A percentile compares a stretch with the other conserved stretches of the same genome.
These are phyloP conservation scores for Austroboletus rostrupii DNA, from an alignment of 1,284 basidiomycete species.

Conservation along the genomic window DNA sequence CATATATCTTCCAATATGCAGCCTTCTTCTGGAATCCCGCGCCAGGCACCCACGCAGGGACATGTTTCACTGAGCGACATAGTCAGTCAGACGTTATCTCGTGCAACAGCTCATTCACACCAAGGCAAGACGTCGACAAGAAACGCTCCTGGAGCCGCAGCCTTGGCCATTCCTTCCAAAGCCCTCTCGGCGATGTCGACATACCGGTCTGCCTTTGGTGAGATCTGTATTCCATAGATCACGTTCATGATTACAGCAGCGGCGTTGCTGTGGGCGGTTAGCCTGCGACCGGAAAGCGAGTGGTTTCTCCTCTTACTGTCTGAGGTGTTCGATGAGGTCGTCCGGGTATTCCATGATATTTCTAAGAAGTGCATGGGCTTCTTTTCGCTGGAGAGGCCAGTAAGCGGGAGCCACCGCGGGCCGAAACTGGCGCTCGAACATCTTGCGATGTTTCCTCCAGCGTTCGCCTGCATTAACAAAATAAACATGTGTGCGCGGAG, in stretches of 20 bases:
- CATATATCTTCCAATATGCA: constrained; percentile 26
- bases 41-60: constrained; percentile 31
- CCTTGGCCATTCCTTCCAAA: constrained; percentile 35
- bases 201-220: constrained; percentile 33
- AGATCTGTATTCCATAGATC: constrained; percentile 35
- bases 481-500: background rate
- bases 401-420: constrained; percentile 34
- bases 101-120: constrained; percentile 14
- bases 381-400: constrained; percentile 38
- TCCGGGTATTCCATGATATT: constrained; percentile 36
- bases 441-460: constrained; percentile 46
- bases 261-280: constrained; percentile 32
- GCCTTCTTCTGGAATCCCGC: constrained; percentile 32
- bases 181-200: constrained; percentile 36
- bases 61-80: constrained; percentile 24
- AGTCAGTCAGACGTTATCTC: constrained; percentile 2
- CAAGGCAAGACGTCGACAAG: constrained; percentile 35
- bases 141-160: constrained; percentile 36
- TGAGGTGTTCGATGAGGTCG: constrained; percentile 39
- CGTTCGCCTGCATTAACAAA: constrained; percentile 32
- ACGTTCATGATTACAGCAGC: constrained; percentile 39
- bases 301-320: constrained; percentile 31
- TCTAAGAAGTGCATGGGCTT: constrained; percentile 37
- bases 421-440: constrained; percentile 46
- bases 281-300: background rate